These are phyloP conservation scores for Solanum chacoense DNA, from an alignment of 305 asterid species.

Conservation along the genomic window DNA sequence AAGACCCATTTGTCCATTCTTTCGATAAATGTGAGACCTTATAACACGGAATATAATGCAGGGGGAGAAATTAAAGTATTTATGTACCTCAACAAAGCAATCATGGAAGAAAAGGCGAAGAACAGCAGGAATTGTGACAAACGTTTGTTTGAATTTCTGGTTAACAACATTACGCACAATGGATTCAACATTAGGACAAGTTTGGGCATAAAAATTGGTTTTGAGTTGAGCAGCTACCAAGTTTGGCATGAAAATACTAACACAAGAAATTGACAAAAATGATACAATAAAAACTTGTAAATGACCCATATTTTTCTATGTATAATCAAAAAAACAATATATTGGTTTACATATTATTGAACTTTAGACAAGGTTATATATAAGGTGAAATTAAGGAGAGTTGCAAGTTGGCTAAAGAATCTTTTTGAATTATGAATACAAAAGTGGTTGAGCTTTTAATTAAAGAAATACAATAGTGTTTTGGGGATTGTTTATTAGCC, in stretches of 20 bases:
- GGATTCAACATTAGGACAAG: constrained; percentile 68
- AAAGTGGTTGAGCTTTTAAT: background rate
- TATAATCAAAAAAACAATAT: background rate
- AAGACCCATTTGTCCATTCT: background rate
- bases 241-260: constrained; percentile 2
- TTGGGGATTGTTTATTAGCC: background rate
- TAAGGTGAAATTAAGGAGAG: background rate
- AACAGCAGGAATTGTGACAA: constrained; percentile 53
- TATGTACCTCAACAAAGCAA: constrained; percentile 43
- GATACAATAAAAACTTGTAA: background rate
- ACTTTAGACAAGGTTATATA: background rate
- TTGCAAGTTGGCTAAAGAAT: background rate
- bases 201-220: constrained; percentile 36
- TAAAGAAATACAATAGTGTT: background rate
- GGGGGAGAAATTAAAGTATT: background rate
- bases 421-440: background rate
- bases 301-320: background rate
- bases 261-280: constrained; percentile 10
- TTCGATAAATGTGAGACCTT: background rate
- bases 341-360: background rate
- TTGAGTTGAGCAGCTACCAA: constrained; percentile 44
- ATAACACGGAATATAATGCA: background rate
- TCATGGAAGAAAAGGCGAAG: constrained; percentile 88
- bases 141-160: constrained; percentile 46
- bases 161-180: constrained; percentile 44